These are phyloP conservation scores for Beauveria varroae DNA, from an alignment of 2,329 filamentous ascomycete species.

Conservation along the genomic window DNA sequence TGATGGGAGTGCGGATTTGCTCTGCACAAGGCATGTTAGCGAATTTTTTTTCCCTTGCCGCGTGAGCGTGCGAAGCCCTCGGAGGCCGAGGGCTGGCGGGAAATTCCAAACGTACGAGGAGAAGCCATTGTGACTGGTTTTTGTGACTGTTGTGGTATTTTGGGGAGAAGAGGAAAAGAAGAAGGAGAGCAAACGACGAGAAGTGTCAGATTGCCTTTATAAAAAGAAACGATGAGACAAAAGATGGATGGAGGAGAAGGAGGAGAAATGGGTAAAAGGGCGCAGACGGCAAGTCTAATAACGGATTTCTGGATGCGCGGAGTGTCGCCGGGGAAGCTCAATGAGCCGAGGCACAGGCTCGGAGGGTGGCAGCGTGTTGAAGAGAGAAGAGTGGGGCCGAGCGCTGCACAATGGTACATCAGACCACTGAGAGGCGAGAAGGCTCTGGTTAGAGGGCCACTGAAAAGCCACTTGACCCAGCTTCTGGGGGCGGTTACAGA, in stretches of 20 bases:
- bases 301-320: conserved; percentile 3
- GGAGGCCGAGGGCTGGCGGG: not conserved
- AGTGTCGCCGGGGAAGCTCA: not conserved
- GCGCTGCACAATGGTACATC: not conserved
- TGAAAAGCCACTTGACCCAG: not conserved
- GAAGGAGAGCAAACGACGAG: not conserved
- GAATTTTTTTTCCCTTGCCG: not conserved
- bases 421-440: not conserved
- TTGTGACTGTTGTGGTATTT: not conserved
- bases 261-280: not conserved
- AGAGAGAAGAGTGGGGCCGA: not conserved
- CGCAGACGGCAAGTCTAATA: conserved; percentile 6
- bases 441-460: not conserved
- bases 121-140: conserved; percentile 7
- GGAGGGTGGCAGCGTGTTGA: not conserved
- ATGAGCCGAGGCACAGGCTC: conserved; percentile 12
- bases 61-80: not conserved
- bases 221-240: conserved; percentile 9
- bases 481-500: too few species aligned
- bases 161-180: not conserved
- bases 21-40: conserved; percentile 19
- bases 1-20: conserved; percentile 77
- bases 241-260: conserved; percentile 11
- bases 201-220: conserved; percentile 1
- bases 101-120: conserved; percentile 5